Conservation (phyloP, 345 rosid genomes). For the Moricandia arvensis region DNA sequence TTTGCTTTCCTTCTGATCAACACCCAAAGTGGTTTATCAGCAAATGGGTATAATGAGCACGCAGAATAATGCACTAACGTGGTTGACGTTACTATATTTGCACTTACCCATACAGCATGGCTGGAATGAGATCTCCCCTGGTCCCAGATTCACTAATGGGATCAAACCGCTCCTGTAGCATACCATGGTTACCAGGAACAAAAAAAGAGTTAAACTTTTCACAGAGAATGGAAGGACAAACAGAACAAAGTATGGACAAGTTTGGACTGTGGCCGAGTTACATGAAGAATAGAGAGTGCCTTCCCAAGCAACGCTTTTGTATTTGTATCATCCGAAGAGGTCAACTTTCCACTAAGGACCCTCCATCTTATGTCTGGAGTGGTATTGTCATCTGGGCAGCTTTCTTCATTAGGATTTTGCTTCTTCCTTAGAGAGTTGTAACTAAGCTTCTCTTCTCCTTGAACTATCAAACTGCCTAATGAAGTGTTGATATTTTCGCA, state of each 20-base stretch:
- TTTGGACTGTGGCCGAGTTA: slow-evolving; percentile 36
- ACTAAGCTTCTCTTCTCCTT: slow-evolving; percentile 78
- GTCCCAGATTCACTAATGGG: slow-evolving; percentile 65
- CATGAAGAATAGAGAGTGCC: slow-evolving; percentile 77
- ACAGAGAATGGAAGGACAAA: background rate
- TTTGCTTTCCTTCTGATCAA: slow-evolving; percentile 50
- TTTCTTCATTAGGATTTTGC: slow-evolving; percentile 34
- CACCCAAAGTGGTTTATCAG: slow-evolving; percentile 19
- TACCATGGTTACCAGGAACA: background rate
- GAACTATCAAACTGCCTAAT: slow-evolving; percentile 49
- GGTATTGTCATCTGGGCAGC: slow-evolving; percentile 35
- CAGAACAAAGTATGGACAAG: background rate
- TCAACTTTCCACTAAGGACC: slow-evolving; percentile 61
- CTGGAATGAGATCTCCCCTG: slow-evolving; percentile 74
- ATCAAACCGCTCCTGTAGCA: slow-evolving; percentile 72
- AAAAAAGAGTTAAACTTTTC: slow-evolving; percentile 14
- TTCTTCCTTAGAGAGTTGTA: slow-evolving; percentile 49
- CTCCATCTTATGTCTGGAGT: slow-evolving; percentile 79
- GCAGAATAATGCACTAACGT: background rate
- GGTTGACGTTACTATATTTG: background rate
- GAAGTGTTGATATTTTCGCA: slow-evolving; percentile 57
- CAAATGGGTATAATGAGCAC: background rate
- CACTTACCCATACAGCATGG: slow-evolving; percentile 84
- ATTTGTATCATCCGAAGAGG: slow-evolving; percentile 51
- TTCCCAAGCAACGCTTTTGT: slow-evolving; percentile 54